phyloP scores from a whole-genome alignment of 768 basidiomycete genomes.

The Mycena rosella region DNA sequence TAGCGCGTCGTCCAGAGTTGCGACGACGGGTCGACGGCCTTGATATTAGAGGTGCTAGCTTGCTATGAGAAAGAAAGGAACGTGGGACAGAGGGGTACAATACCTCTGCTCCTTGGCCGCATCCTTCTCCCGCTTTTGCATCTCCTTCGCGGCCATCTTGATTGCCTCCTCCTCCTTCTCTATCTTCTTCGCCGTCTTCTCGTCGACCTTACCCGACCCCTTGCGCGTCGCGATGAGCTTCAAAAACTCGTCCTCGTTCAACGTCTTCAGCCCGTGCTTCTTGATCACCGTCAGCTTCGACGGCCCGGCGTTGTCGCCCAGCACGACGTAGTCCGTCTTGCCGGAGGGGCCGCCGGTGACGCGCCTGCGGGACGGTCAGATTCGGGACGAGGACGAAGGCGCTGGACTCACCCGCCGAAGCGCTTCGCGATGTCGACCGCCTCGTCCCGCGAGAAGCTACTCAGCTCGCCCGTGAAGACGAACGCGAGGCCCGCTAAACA shows the following conservation, averaged over 20 bases:
- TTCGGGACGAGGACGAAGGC: background rate
- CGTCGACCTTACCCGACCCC: conserved; percentile 71
- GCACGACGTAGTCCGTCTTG: conserved; percentile 89
- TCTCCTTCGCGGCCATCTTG: conserved; percentile 76
- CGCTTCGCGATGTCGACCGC: conserved; percentile 91
- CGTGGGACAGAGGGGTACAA: conserved; percentile 4
- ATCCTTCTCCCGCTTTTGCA: conserved; percentile 80
- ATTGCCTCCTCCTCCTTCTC: conserved; percentile 86
- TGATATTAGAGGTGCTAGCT: conserved; percentile 40
- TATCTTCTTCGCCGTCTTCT: conserved; percentile 85
- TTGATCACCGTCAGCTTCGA: conserved; percentile 90
- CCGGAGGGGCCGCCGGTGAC: conserved; percentile 90
- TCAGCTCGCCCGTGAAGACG: conserved; percentile 96
- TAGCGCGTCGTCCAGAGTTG: conserved; percentile 98
- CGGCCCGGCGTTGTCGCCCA: conserved; percentile 90
- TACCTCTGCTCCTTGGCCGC: conserved; percentile 52
- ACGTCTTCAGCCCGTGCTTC: conserved; percentile 79
- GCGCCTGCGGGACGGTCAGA: conserved; percentile 63
- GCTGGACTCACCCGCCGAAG: conserved; percentile 83
- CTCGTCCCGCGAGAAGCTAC: conserved; percentile 89
- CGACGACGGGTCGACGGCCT: conserved; percentile 58
- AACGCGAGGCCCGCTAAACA: conserved; percentile 90
- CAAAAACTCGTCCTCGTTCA: conserved; percentile 91
- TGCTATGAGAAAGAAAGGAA: background rate
- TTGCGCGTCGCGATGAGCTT: conserved; percentile 82